phyloP scores from a whole-genome alignment of 2,329 filamentous ascomycete genomes.

The Aspergillus ibericus region DNA sequence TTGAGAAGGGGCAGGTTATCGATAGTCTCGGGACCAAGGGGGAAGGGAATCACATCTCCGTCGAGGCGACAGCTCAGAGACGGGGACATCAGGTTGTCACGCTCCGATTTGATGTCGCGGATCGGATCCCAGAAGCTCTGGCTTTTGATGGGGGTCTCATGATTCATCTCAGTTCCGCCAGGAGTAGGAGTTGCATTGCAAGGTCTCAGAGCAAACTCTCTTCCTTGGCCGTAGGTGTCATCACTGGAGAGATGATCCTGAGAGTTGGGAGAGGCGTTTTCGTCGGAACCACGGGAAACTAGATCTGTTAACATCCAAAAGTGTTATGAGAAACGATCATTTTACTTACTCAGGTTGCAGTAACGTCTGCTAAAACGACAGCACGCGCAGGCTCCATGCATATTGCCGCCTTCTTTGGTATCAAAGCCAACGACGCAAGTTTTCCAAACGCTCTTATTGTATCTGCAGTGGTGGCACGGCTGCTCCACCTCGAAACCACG shows the following conservation, averaged over 20 bases:
- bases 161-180: fast-evolving
- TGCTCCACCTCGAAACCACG: not conserved
- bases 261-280: too few species aligned
- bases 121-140: not conserved
- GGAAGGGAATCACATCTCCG: slow-evolving; percentile 11
- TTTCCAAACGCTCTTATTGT: not conserved
- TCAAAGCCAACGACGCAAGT: slow-evolving; percentile 2
- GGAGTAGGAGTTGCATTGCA: not conserved
- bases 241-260: too few species aligned
- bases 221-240: too few species aligned
- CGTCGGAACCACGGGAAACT: too few species aligned
- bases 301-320: not conserved
- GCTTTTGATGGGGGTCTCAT: not conserved
- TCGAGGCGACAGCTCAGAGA: not conserved
- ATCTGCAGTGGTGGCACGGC: slow-evolving; percentile 3
- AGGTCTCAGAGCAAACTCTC: not conserved
- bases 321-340: not conserved
- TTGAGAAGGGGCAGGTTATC: slow-evolving; percentile 6
- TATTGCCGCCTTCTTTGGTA: not conserved
- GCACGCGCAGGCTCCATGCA: slow-evolving; percentile 6
- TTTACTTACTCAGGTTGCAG: not conserved
- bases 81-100: fast-evolving
- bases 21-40: slow-evolving; percentile 10
- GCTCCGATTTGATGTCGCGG: not conserved
- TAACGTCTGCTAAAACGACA: slow-evolving; percentile 8